These are phyloP conservation scores for Leccinum arenicola DNA, from an alignment of 768 basidiomycete genomes.

Conservation along the genomic window DNA sequence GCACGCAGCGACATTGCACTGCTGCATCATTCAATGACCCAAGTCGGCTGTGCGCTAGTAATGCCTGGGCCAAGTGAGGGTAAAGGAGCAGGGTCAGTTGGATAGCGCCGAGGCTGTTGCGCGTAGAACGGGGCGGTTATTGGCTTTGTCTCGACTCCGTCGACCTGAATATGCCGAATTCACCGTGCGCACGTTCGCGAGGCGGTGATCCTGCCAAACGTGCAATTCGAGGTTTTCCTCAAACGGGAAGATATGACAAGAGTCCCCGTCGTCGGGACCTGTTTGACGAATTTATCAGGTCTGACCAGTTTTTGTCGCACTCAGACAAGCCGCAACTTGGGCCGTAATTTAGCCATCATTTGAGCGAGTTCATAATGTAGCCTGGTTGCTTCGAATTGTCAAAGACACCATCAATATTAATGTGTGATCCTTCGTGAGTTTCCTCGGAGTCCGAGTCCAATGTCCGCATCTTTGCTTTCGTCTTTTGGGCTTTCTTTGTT, in stretches of 20 bases:
- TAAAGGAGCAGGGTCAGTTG: neutral
- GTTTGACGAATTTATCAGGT: conserved; percentile 12
- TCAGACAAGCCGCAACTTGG: neutral
- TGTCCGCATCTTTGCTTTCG: too few species aligned
- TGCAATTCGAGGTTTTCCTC: conserved; percentile 2
- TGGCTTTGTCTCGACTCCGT: neutral
- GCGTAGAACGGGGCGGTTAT: neutral
- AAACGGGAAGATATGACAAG: neutral
- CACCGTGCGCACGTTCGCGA: conserved; percentile 14
- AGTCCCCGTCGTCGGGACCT: neutral
- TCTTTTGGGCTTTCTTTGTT: too few species aligned
- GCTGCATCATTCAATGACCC: neutral
- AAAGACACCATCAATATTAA: conserved; percentile 3
- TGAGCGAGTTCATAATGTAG: neutral
- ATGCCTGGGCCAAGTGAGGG: neutral
- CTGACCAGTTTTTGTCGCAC: conserved; percentile 3
- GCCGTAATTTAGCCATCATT: too few species aligned
- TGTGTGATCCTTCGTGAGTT: too few species aligned
- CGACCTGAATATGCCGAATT: neutral
- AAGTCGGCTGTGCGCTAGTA: neutral
- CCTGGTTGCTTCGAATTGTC: neutral
- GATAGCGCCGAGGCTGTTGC: neutral
- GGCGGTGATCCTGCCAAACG: conserved; percentile 1
- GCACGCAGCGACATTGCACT: neutral
- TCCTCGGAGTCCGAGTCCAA: too few species aligned